Base-by-base conservation (phyloP, 2,329 filamentous ascomycete species). In the Verticillium dahliae region DNA sequence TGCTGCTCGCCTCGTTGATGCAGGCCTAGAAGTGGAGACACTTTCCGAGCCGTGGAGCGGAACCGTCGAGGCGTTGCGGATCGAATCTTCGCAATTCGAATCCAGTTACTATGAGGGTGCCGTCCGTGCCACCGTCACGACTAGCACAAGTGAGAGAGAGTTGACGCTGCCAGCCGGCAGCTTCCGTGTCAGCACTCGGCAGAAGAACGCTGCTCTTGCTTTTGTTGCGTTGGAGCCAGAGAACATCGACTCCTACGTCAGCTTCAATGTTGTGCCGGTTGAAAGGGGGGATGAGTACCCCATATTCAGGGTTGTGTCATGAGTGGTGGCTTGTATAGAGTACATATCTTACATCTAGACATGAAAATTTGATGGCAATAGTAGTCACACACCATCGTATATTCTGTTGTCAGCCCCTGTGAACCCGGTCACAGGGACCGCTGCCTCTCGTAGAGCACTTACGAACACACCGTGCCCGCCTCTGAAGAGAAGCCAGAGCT, bases 181-280 rank as follows among this genome's bases (percentile, higher is more conserved):
- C 4, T 72, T 66, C 31, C 67, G 63, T 57, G 66, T 74, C 6
- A 64, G 63, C 10, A 65, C 70, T 1, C 61, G 65, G 14, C 70
- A 72, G 35, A 62, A 66, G 57, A 70, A 71, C 39, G 70, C 70
- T 0, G 70, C 66, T 0, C 66, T 69, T 10, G 69, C 68, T 0
- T 72, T 70, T 4, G 63, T 67, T 2, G 66, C 69, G 4, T 62
- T 72, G n/a, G 70, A 72, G 60, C 70, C 70, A 0, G 70, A 72
- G 61, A 68, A 66, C 9, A 66, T 70, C 4, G 70, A 71, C 35
- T 68, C 65, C 0, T 72, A 69, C 37, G 65, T 66, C 1, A 67
- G 64, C 0, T 72, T 72, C 1, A 69, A 68, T 14, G 66, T 72
- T 0, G n/a, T 72, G 2, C 69, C 69, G 0, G 66, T 72, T 0